Conservation (phyloP, 2,329 filamentous ascomycete genomes). For the Thermoascus crustaceus region DNA sequence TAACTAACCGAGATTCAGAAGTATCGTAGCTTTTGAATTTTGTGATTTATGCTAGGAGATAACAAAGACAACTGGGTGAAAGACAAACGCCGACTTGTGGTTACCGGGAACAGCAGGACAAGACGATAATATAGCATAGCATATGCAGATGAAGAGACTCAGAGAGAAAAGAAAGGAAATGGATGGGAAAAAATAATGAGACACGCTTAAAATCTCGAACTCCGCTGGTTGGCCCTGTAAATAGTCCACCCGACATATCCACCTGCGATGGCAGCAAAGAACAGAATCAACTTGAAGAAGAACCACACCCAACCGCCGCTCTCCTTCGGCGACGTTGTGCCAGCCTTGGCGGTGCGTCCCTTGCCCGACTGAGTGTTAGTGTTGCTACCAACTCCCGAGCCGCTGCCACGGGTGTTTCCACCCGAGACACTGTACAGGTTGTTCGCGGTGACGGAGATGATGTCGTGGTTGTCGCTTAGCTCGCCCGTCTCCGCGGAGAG, state of each 20-base stretch:
- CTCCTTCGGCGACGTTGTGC: constrained; percentile 15
- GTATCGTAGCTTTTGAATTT: no score
- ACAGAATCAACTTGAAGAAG: constrained; percentile 74
- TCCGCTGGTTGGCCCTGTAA: constrained; percentile 58
- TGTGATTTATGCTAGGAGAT: no score
- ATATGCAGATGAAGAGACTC: not conserved
- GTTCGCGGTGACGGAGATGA: constrained; percentile 74
- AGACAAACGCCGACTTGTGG: no score
- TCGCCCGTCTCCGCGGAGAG: constrained; percentile 78
- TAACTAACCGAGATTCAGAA: no score
- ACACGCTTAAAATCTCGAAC: constrained; percentile 26
- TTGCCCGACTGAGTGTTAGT: constrained; percentile 14
- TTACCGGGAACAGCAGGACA: no score
- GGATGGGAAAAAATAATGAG: constrained; percentile 5
- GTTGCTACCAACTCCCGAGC: constrained; percentile 17
- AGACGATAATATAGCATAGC: no score
- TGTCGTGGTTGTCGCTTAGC: constrained; percentile 95
- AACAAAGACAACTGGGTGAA: no score
- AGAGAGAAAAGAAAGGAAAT: constrained; percentile 2
- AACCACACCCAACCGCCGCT: constrained; percentile 58
- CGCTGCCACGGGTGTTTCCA: constrained; percentile 18
- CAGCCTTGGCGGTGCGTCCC: constrained; percentile 12
- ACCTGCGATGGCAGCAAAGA: constrained; percentile 61
- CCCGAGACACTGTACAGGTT: constrained; percentile 65
- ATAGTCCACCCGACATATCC: constrained; percentile 79